Evolutionary conservation across 2,329 filamentous ascomycete genomes (phyloP), one percentile per base, ranked within the genome.

Genomic region (Alternaria burnsii): DNA sequence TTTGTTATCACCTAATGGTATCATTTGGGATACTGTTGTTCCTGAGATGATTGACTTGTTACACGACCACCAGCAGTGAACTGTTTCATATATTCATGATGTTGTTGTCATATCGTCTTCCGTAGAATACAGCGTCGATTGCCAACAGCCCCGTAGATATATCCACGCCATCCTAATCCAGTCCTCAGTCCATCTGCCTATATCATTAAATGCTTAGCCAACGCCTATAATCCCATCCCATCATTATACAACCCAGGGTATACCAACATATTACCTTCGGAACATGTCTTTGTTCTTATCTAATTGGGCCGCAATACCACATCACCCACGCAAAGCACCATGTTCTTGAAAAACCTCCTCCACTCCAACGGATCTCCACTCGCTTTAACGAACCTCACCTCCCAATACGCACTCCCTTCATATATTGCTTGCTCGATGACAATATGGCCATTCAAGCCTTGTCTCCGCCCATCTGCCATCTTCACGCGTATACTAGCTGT

Each of bases 311-410:
- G 76, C 63, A 81, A 91, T 44, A 98, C 89, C 9, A 88, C 93
- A 75, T 97, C 93, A 74, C 92, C 92, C 80, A 94, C 96, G 61
- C 94, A 83, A 65, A 96, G 84, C 30, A 92, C 92, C n/a, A 97
- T 87, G 78, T 93, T 94, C 81, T 99, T 99, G 84, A 99, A 99
- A 76, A 99, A 93, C 34, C 95, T 85, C 62, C 95, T 87, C 95
- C 96, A 99, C 82, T 98, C 94, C 51, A 99, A 81, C 5, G 95
- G 95, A 82, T 99, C 95, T 6, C 95, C 95, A 81, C 97, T 97
- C 55, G 92, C 86, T 81, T 99, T 99, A 67, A 96, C 87, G 76
- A 99, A 98, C 52, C 93, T 86, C 28, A 97, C 91, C 77, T 97
- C 94, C 59, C 70, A 72, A 24, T 94, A 85, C 32, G 94, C 79